Conservation (phyloP, 768 basidiomycete species). For the Trametes cingulata region DNA sequence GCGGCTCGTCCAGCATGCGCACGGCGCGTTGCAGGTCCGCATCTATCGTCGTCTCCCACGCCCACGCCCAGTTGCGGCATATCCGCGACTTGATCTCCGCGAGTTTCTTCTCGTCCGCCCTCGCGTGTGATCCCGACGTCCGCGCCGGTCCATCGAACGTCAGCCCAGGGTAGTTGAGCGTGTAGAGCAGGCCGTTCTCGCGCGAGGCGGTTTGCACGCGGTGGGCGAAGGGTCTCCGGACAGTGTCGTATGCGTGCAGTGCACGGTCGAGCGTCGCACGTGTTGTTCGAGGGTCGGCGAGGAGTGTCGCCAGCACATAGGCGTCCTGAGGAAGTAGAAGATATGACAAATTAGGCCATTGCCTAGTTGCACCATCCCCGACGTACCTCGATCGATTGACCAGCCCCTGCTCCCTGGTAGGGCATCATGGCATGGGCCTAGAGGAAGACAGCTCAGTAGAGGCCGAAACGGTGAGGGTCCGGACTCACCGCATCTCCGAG, state of each 20-base stretch:
- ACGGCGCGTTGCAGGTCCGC: conserved; percentile 42
- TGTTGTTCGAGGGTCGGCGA: conserved; percentile 44
- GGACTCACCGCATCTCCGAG: conserved; percentile 43
- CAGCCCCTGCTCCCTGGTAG: conserved; percentile 46
- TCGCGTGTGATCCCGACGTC: conserved; percentile 21
- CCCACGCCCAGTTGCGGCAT: conserved; percentile 61
- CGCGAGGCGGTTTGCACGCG: conserved; percentile 30
- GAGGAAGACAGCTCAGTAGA: not conserved
- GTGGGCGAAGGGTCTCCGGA: conserved; percentile 34
- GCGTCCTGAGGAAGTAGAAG: conserved; percentile 32
- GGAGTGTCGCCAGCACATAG: conserved; percentile 38
- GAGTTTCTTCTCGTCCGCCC: conserved; percentile 35
- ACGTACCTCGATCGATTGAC: conserved; percentile 45
- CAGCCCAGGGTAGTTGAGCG: conserved; percentile 27
- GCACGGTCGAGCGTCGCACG: conserved; percentile 23
- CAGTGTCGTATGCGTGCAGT: conserved; percentile 33
- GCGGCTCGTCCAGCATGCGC: conserved; percentile 24
- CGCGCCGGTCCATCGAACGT: conserved; percentile 17
- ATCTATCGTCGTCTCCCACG: conserved; percentile 53
- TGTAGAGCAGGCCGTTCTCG: conserved; percentile 31
- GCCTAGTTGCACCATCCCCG: not conserved
- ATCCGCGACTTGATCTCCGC: conserved; percentile 43
- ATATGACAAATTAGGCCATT: not conserved
- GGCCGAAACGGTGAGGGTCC: not conserved
- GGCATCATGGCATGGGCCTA: conserved; percentile 44